Percentiles rank a stretch among this genome's conserved stretches.
These are phyloP conservation scores for Aegilops sharonensis DNA, from an alignment of 176 grass and related monocot species.

Conservation along the genomic window DNA sequence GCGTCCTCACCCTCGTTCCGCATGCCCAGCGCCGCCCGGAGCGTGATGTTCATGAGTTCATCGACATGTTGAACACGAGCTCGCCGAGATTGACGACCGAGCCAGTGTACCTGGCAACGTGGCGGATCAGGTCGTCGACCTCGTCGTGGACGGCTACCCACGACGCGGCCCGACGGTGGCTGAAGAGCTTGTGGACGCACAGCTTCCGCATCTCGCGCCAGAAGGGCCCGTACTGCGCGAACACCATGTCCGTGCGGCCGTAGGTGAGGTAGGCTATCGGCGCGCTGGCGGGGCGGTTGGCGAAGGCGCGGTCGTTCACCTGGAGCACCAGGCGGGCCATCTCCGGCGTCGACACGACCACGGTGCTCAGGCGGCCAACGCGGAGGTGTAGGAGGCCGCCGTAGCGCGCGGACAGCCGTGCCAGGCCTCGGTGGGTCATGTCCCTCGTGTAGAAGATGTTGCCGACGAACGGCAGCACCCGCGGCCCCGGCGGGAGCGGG, in stretches of 20 bases:
- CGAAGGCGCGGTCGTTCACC: slow-evolving; percentile 43
- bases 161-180: slow-evolving; percentile 34
- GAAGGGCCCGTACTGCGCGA: slow-evolving; percentile 55
- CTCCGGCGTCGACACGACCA: slow-evolving; percentile 42
- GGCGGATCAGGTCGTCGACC: background rate
- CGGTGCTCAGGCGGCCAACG: slow-evolving; percentile 28
- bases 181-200: slow-evolving; percentile 55
- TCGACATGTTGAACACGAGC: slow-evolving; percentile 46
- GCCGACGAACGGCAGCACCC: slow-evolving; percentile 36
- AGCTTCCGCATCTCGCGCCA: slow-evolving; percentile 67
- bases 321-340: slow-evolving; percentile 42
- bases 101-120: slow-evolving; percentile 17
- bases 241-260: slow-evolving; percentile 56
- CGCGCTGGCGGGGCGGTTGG: slow-evolving; percentile 42
- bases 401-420: slow-evolving; percentile 28
- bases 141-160: slow-evolving; percentile 47
- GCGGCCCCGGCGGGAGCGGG: slow-evolving; percentile 42
- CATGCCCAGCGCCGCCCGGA: slow-evolving; percentile 49
- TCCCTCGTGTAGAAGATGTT: slow-evolving; percentile 45
- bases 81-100: slow-evolving; percentile 28
- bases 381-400: slow-evolving; percentile 43
- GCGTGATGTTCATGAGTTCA: slow-evolving; percentile 24
- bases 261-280: slow-evolving; percentile 47
- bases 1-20: slow-evolving; percentile 25
- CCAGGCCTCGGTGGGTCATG: slow-evolving; percentile 49